A percentile compares a stretch with the other conserved stretches of the same genome.
phyloP scores from a whole-genome alignment of 768 basidiomycete species.

The Amanita muscaria region DNA sequence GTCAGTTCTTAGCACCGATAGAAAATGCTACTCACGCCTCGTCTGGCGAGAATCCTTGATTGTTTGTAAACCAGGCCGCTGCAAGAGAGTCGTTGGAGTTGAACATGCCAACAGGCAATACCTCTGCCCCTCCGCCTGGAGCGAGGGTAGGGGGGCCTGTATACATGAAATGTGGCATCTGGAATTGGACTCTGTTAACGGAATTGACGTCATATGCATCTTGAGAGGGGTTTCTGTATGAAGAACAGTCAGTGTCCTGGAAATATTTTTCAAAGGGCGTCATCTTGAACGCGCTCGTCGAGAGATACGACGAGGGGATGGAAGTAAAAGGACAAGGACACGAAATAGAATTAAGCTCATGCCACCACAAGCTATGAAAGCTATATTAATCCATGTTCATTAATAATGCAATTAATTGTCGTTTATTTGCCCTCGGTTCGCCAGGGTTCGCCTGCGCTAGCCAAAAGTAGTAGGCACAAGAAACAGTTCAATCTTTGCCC shows the following conservation, averaged over 20 bases:
- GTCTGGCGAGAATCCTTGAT: constrained; percentile 27
- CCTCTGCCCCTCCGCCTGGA: constrained; percentile 67
- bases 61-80: constrained; percentile 42
- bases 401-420: constrained; percentile 4
- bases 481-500: constrained; percentile 52
- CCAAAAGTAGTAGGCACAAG: constrained; percentile 7
- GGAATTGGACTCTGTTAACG: constrained; percentile 31
- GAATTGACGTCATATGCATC: constrained; percentile 1
- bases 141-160: constrained; percentile 51
- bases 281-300: background rate
- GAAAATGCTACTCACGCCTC: constrained; percentile 11
- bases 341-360: constrained; percentile 8
- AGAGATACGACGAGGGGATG: constrained; percentile 1
- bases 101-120: constrained; percentile 42
- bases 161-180: constrained; percentile 60
- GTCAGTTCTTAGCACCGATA: background rate
- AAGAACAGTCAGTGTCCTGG: constrained; percentile 14
- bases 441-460: background rate
- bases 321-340: constrained; percentile 8
- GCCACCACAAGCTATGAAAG: too few relatives aligned
- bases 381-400: too few relatives aligned
- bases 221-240: constrained; percentile 9
- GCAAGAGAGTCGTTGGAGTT: constrained; percentile 18
- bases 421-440: constrained; percentile 8
- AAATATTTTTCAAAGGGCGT: constrained; percentile 34